A percentile compares a stretch with the other conserved stretches of the same genome.
Conservation (phyloP, 2,329 filamentous ascomycete genomes). For the Colletotrichum tabaci region DNA sequence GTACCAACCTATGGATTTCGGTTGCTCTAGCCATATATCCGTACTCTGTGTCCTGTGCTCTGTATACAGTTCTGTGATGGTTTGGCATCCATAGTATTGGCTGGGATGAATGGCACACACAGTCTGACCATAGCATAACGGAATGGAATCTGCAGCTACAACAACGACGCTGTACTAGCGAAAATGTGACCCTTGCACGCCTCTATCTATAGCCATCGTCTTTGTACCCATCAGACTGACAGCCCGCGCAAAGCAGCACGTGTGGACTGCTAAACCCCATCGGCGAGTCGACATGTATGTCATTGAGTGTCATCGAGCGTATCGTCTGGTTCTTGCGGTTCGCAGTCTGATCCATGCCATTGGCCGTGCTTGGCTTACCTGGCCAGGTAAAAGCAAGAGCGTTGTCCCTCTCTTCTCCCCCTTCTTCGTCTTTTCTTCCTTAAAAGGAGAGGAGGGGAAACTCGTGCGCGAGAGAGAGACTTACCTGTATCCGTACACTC, state of each 20-base stretch:
- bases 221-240: background rate
- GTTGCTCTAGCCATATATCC: too few relatives aligned
- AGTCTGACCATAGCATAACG: background rate
- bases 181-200: background rate
- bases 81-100: background rate
- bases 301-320: background rate
- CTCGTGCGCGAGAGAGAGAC: too few relatives aligned
- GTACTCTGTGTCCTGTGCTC: too few relatives aligned
- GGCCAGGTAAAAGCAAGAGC: background rate
- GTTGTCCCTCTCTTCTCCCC: background rate
- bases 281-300: background rate
- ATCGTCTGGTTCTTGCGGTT: background rate
- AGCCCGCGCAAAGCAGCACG: background rate
- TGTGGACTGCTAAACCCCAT: background rate
- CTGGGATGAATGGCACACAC: slow-evolving; percentile 4
- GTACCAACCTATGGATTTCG: too few relatives aligned
- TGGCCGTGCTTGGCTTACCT: background rate
- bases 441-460: background rate
- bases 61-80: too few relatives aligned
- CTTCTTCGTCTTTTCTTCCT: background rate
- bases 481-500: background rate
- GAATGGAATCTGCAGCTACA: background rate
- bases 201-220: background rate
- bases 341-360: background rate
- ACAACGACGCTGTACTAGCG: too few relatives aligned